phyloP scores from a whole-genome alignment of 495 filamentous ascomycete species.

The Acidomyces sp. region DNA sequence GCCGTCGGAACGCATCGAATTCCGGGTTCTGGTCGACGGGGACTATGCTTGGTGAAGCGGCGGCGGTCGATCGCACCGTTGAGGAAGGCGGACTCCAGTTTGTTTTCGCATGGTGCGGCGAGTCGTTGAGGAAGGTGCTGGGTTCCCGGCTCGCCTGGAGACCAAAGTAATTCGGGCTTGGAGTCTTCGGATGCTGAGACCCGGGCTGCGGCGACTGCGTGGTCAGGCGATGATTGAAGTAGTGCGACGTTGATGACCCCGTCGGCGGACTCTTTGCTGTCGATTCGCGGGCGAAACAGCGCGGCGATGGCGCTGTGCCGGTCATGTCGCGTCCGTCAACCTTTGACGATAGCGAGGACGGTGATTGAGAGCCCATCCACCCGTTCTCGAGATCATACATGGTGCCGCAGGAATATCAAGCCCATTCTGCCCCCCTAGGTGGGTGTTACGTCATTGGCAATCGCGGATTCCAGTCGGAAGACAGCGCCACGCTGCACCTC shows the following conservation, averaged over 20 bases:
- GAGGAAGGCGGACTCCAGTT: slow-evolving; percentile 62
- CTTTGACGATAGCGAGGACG: background rate
- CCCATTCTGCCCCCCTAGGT: too few relatives aligned
- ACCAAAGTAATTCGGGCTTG: slow-evolving; percentile 21
- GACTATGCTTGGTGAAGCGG: slow-evolving; percentile 54
- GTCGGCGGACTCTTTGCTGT: too few relatives aligned
- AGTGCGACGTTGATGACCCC: too few relatives aligned
- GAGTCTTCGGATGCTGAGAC: slow-evolving; percentile 2
- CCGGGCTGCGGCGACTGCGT: background rate
- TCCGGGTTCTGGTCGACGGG: slow-evolving; percentile 59
- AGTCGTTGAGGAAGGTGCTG: slow-evolving; percentile 6
- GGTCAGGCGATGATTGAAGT: too few relatives aligned
- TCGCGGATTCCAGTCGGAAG: too few relatives aligned
- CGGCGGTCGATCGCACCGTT: slow-evolving; percentile 52
- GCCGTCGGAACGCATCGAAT: slow-evolving; percentile 62
- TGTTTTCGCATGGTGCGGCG: slow-evolving; percentile 39
- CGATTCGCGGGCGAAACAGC: too few relatives aligned
- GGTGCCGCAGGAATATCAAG: too few relatives aligned
- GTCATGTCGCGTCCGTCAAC: too few relatives aligned
- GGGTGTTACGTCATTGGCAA: too few relatives aligned
- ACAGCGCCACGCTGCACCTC: too few relatives aligned
- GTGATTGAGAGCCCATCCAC: background rate
- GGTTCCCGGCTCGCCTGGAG: slow-evolving; percentile 8
- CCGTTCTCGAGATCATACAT: background rate
- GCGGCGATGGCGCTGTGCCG: too few relatives aligned